Evolutionary conservation across 495 filamentous ascomycete genomes (phyloP).

Genomic region (Parathielavia hyrcaniae): DNA sequence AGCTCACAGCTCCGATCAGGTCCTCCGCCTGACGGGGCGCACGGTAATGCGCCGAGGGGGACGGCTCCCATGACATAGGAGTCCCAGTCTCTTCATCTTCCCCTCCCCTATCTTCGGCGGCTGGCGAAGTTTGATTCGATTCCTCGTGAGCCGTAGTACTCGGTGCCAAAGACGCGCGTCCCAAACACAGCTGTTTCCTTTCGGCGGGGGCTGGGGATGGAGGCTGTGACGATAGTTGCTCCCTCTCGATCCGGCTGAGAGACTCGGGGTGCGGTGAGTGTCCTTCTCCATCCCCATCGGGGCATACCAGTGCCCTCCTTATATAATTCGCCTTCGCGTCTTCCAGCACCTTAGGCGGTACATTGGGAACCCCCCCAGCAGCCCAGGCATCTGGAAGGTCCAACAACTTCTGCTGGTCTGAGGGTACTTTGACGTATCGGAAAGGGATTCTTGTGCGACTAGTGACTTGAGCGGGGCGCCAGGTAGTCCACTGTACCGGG

Average conservation of each 20-base stretch:
- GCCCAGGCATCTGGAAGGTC: constrained; percentile 43
- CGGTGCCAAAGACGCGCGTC: neutral
- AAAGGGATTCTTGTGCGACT: constrained; percentile 10
- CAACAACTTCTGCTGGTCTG: constrained; percentile 55
- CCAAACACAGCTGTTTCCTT: neutral
- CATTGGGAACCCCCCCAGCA: constrained; percentile 27
- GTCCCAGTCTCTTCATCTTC: neutral
- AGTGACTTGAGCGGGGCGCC: constrained; percentile 4
- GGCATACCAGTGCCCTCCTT: neutral
- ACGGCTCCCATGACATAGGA: constrained; percentile 20
- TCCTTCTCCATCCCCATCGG: neutral
- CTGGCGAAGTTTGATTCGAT: neutral
- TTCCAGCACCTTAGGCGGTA: constrained; percentile 37
- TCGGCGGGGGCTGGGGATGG: neutral
- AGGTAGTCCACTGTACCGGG: neutral
- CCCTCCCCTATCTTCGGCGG: neutral
- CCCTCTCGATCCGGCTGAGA: neutral
- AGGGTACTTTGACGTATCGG: constrained; percentile 42
- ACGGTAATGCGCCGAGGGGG: constrained; percentile 10
- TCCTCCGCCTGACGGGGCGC: neutral
- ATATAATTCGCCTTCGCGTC: constrained; percentile 22
- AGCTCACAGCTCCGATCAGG: neutral
- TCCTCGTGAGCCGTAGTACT: neutral
- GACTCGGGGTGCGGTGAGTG: neutral
- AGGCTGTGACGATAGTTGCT: neutral